Evolutionary conservation across 2,329 filamentous ascomycete species (phyloP).

Genomic region (Macrophomina tecta): DNA sequence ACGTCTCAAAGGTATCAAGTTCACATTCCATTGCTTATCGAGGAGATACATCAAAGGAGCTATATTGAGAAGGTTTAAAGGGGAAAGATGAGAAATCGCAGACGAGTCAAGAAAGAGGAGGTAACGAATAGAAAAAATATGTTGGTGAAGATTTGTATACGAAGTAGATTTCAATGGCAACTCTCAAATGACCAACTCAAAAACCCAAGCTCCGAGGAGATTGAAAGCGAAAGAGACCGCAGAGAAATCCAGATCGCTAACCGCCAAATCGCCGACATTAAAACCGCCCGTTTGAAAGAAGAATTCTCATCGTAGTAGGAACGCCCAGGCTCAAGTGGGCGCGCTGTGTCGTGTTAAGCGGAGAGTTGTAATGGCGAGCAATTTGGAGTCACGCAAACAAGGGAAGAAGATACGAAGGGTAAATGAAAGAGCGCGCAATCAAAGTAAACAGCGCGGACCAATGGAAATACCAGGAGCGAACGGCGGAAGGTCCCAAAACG

Average conservation of each 20-base stretch:
- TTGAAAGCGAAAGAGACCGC: slow-evolving; percentile 8
- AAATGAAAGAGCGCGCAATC: background rate
- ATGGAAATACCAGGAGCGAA: background rate
- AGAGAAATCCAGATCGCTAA: background rate
- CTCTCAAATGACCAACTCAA: background rate
- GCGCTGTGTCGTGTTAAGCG: background rate
- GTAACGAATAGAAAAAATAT: background rate
- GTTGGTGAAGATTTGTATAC: slow-evolving; percentile 19
- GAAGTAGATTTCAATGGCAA: background rate
- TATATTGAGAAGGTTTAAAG: slow-evolving; percentile 16
- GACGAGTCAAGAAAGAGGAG: background rate
- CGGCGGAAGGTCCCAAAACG: background rate
- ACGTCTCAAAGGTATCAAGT: background rate
- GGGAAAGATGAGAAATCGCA: background rate
- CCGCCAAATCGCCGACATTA: slow-evolving; percentile 22
- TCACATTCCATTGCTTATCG: slow-evolving; percentile 10
- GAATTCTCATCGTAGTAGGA: background rate
- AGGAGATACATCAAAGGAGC: background rate
- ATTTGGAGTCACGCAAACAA: slow-evolving; percentile 1
- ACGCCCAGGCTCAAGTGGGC: background rate
- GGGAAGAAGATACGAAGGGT: background rate
- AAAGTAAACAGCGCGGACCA: background rate
- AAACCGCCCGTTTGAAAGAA: slow-evolving; percentile 7
- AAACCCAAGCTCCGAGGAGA: background rate
- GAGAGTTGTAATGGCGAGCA: slow-evolving; percentile 16